Conservation (phyloP, 345 rosid species). For the Carallia brachiata region DNA sequence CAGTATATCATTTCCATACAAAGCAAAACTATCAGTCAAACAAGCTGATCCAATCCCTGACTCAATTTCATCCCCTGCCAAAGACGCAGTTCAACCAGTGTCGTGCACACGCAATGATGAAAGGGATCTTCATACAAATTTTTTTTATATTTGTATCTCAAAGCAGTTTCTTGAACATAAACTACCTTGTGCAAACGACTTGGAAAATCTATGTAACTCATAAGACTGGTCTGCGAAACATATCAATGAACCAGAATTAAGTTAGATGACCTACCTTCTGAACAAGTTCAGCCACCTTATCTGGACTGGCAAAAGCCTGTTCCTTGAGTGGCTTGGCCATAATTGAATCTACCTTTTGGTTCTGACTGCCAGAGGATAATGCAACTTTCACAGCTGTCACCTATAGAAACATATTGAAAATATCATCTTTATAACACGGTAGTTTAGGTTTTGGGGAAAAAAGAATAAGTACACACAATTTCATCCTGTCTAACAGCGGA, state of each 20-base stretch:
- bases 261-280: constrained; percentile 60
- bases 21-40: background rate
- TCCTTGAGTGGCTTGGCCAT: constrained; percentile 89
- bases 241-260: background rate
- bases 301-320: constrained; percentile 94
- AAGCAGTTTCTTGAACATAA: background rate
- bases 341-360: constrained; percentile 57
- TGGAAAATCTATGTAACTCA: background rate
- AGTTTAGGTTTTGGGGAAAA: background rate
- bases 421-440: constrained; percentile 1
- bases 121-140: background rate
- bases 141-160: background rate
- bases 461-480: background rate
- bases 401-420: constrained; percentile 38
- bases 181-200: background rate
- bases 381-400: constrained; percentile 88
- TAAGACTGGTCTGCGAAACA: background rate
- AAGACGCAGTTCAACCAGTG: no score
- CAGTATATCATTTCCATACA: background rate
- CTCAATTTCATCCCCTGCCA: background rate
- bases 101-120: background rate
- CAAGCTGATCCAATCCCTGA: background rate
- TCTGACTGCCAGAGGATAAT: constrained; percentile 58
- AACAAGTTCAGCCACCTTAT: constrained; percentile 91
- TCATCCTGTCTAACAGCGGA: background rate